Conservation (phyloP, 768 basidiomycete species). For the Lactarius indigo region DNA sequence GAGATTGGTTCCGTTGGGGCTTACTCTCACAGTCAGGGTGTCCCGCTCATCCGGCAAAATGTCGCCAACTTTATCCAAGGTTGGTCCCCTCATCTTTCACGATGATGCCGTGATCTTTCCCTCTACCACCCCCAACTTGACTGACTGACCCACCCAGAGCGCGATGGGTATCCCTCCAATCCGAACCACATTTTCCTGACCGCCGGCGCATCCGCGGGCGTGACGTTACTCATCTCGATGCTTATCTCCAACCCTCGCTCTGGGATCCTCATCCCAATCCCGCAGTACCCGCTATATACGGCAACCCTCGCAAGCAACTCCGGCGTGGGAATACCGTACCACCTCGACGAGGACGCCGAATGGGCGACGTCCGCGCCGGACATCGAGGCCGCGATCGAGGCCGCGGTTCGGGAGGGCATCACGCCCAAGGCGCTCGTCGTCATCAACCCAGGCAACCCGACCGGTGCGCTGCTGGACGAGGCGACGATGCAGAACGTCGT, state of each 20-base stretch:
- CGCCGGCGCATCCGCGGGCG: conserved; percentile 90
- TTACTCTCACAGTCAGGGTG: conserved; percentile 93
- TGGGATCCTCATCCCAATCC: conserved; percentile 93
- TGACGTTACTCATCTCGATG: conserved; percentile 80
- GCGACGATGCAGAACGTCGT: conserved; percentile 72
- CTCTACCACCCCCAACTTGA: not conserved
- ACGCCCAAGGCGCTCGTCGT: conserved; percentile 84
- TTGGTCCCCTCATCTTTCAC: conserved; percentile 35
- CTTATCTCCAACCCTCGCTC: conserved; percentile 64
- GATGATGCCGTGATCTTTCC: conserved; percentile 1
- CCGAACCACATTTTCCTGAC: conserved; percentile 92
- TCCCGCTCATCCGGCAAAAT: conserved; percentile 79
- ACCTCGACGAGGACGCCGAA: conserved; percentile 74
- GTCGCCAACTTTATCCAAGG: conserved; percentile 90
- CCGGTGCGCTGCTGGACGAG: conserved; percentile 77
- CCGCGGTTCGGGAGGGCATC: conserved; percentile 58
- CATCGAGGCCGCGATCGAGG: conserved; percentile 63
- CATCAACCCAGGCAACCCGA: conserved; percentile 99
- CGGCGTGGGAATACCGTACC: conserved; percentile 83
- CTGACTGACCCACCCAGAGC: conserved; percentile 46
- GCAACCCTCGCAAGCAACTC: conserved; percentile 84
- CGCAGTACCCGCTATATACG: conserved; percentile 97
- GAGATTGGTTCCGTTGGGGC: conserved; percentile 94
- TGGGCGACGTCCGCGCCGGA: conserved; percentile 79
- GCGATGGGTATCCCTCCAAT: conserved; percentile 83